Conservation (phyloP, 2,329 filamentous ascomycete genomes). For the Sarocladiaceae sp. region DNA sequence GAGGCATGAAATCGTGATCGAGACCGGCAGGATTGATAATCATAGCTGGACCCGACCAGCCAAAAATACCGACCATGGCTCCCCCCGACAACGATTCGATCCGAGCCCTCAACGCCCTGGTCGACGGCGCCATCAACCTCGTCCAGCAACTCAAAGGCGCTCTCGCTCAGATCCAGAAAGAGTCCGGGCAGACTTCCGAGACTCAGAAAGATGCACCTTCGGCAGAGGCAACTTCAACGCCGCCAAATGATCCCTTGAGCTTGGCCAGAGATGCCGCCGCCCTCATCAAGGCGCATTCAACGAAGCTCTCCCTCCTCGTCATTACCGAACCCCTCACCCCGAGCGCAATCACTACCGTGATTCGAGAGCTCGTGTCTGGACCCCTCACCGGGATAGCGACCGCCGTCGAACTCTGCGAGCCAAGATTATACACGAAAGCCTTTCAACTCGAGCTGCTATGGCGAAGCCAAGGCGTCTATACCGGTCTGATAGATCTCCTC, state of each 20-base stretch:
- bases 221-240: constrained; percentile 11
- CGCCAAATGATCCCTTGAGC: constrained; percentile 54
- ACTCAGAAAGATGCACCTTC: constrained; percentile 14
- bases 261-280: constrained; percentile 68
- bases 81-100: background rate
- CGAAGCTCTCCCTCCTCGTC: constrained; percentile 81
- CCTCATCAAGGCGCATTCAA: constrained; percentile 76
- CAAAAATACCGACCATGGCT: constrained; percentile 24
- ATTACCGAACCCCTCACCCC: constrained; percentile 85
- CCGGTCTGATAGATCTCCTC: constrained; percentile 59
- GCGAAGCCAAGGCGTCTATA: constrained; percentile 55
- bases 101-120: background rate
- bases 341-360: constrained; percentile 64
- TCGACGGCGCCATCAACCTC: constrained; percentile 25
- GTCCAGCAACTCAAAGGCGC: constrained; percentile 39
- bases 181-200: constrained; percentile 14
- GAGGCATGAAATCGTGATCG: constrained; percentile 16
- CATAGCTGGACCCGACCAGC: too few relatives aligned
- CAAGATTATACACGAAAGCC: constrained; percentile 56
- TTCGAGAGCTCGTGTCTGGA: constrained; percentile 67
- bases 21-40: too few relatives aligned
- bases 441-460: constrained; percentile 61
- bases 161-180: constrained; percentile 33
- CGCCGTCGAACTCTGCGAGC: constrained; percentile 61
- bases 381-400: constrained; percentile 73